Evolutionary conservation across 352 stramenopile genomes (phyloP).

Genomic region (Phytophthora cactorum): DNA sequence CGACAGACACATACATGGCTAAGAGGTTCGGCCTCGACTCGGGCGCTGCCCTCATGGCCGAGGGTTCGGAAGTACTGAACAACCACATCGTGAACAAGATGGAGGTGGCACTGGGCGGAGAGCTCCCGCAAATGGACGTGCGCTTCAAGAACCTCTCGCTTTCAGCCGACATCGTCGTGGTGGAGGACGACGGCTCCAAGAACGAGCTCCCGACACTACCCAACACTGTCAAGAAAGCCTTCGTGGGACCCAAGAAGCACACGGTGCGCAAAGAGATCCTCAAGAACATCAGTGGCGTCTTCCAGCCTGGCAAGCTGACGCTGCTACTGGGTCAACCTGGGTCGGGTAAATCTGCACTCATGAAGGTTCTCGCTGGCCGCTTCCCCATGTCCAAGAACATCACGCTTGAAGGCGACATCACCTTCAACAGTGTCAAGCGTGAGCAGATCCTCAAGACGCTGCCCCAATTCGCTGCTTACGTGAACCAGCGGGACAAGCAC

Average conservation of each 20-base stretch:
- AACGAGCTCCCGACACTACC: conserved; percentile 38
- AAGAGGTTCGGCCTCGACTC: conserved; percentile 17
- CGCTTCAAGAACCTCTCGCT: conserved; percentile 49
- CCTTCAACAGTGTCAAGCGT: conserved; percentile 45
- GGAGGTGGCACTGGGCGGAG: conserved; percentile 24
- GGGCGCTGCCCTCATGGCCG: conserved; percentile 10
- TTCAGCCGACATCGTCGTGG: conserved; percentile 37
- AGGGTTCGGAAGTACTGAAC: conserved; percentile 9
- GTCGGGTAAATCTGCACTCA: conserved; percentile 45
- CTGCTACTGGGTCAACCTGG: conserved; percentile 42
- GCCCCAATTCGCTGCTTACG: conserved; percentile 46
- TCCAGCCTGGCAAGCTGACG: conserved; percentile 43
- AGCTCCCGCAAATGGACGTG: conserved; percentile 51
- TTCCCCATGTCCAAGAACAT: conserved; percentile 48
- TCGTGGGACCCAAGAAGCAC: conserved; percentile 28
- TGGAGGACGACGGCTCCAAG: conserved; percentile 25
- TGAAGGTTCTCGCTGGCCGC: conserved; percentile 50
- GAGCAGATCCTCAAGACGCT: conserved; percentile 38
- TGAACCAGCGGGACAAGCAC: conserved; percentile 40
- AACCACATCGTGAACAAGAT: conserved; percentile 25
- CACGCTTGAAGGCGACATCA: conserved; percentile 39
- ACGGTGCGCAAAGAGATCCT: conserved; percentile 45
- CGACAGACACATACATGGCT: neutral
- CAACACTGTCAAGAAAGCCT: conserved; percentile 45
- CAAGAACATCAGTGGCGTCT: conserved; percentile 39